Evolutionary conservation across 805 yeast species (phyloP).

Genomic region (Lachancea thermotolerans): DNA sequence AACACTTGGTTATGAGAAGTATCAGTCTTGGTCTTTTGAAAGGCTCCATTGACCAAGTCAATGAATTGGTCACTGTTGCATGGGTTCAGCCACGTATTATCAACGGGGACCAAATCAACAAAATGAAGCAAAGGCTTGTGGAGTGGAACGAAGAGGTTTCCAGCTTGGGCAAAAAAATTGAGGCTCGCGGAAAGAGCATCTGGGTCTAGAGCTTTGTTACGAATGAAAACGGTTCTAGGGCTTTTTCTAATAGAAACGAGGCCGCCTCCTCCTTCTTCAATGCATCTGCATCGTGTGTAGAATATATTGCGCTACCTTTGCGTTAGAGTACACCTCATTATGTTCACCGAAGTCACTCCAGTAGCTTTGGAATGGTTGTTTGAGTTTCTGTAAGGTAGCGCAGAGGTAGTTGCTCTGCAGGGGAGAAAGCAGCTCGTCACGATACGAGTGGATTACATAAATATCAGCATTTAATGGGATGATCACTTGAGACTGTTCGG

Average conservation of each 20-base stretch:
- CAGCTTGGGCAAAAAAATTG: constrained; percentile 55
- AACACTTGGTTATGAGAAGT: constrained; percentile 86
- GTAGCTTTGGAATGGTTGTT: constrained; percentile 16
- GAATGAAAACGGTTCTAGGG: no score
- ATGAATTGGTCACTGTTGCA: constrained; percentile 65
- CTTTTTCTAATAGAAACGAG: no score
- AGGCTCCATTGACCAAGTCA: constrained; percentile 89
- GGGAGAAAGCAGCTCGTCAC: constrained; percentile 58
- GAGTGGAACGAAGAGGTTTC: constrained; percentile 76
- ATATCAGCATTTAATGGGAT: constrained; percentile 14
- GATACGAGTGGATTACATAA: constrained; percentile 49
- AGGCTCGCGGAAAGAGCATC: constrained; percentile 52
- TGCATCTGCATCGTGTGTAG: constrained; percentile 6
- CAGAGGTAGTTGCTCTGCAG: constrained; percentile 42
- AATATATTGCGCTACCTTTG: constrained; percentile 34
- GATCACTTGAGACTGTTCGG: constrained; percentile 5
- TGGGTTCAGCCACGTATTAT: constrained; percentile 97
- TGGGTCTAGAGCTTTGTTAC: constrained; percentile 40
- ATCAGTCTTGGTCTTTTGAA: constrained; percentile 73
- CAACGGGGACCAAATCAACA: constrained; percentile 69
- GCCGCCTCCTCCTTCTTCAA: no score
- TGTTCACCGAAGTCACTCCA: constrained; percentile 50
- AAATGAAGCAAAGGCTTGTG: constrained; percentile 64
- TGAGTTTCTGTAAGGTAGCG: constrained; percentile 27
- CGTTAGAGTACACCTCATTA: constrained; percentile 51